Conservation (phyloP, 176 grass and related monocot genomes). For the Bothriochloa decipiens region DNA sequence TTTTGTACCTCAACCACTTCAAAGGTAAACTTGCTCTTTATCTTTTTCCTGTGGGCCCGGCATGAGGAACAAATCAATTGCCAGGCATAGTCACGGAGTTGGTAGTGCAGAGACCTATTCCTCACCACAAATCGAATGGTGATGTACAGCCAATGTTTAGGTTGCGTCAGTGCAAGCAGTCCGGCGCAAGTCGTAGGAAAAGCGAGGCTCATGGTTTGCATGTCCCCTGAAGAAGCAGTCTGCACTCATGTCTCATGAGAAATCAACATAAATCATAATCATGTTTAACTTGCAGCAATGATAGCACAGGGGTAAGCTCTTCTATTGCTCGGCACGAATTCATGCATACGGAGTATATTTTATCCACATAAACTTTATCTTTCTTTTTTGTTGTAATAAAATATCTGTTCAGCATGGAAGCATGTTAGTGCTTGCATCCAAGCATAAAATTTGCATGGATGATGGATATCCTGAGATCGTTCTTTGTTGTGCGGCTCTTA, state of each 20-base stretch:
- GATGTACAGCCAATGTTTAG: slow-evolving; percentile 8
- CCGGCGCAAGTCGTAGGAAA: neutral
- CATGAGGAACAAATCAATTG: neutral
- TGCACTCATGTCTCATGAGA: neutral
- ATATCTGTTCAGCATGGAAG: neutral
- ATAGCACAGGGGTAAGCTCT: neutral
- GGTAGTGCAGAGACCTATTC: neutral
- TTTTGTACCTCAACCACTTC: neutral
- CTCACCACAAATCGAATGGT: neutral
- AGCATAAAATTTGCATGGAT: neutral
- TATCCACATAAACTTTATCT: neutral
- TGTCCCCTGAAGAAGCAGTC: neutral
- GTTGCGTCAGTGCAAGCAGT: neutral
- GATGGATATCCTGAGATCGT: no score
- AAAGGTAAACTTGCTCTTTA: neutral
- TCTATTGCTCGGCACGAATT: neutral
- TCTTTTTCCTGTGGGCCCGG: no score
- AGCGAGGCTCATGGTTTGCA: neutral
- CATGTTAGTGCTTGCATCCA: slow-evolving; percentile 27
- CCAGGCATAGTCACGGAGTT: neutral
- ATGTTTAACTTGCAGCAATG: neutral
- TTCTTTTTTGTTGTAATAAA: neutral
- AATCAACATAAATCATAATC: slow-evolving; percentile 28
- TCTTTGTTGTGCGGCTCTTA: neutral
- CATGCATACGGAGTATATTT: neutral